Evolutionary conservation across 192 early-diverging fungal species (phyloP).

Genomic region (Thamnidium elegans): DNA sequence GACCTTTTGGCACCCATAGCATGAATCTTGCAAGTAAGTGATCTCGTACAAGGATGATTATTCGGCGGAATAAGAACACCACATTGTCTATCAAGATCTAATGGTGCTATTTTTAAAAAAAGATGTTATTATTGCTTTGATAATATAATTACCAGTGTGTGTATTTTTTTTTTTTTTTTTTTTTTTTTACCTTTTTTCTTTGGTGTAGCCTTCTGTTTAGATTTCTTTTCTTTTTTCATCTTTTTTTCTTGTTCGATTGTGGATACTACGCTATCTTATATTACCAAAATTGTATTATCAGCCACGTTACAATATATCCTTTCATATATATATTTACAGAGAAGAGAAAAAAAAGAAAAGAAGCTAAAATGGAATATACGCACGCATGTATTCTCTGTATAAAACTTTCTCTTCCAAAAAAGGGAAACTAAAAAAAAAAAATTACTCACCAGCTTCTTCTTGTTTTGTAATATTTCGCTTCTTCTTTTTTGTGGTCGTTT

Average conservation of each 20-base stretch:
- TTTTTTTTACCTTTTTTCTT: not conserved
- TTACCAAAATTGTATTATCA: not conserved
- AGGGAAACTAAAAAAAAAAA: too few species aligned
- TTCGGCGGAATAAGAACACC: slow-evolving; percentile 67
- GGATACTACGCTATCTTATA: not conserved
- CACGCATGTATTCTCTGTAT: too few species aligned
- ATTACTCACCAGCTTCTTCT: too few species aligned
- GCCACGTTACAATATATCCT: not conserved
- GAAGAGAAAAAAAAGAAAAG: too few species aligned
- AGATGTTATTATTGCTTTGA: not conserved
- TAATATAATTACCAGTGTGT: not conserved
- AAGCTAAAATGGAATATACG: too few species aligned
- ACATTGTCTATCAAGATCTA: slow-evolving; percentile 92
- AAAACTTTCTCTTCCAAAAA: too few species aligned
- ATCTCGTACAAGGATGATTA: slow-evolving; percentile 70
- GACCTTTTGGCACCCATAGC: slow-evolving; percentile 83
- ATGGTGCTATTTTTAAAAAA: slow-evolving; percentile 42
- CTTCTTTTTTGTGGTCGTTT: too few species aligned
- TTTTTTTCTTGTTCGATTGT: not conserved
- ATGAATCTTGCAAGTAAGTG: slow-evolving; percentile 95
- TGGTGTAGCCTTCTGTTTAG: not conserved
- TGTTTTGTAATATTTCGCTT: too few species aligned
- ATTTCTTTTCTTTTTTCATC: not conserved
- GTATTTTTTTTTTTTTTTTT: not conserved
- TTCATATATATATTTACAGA: not conserved